Base-by-base conservation (phyloP, 371 early-diverging fungal genomes). In the Mortierella sp. region DNA sequence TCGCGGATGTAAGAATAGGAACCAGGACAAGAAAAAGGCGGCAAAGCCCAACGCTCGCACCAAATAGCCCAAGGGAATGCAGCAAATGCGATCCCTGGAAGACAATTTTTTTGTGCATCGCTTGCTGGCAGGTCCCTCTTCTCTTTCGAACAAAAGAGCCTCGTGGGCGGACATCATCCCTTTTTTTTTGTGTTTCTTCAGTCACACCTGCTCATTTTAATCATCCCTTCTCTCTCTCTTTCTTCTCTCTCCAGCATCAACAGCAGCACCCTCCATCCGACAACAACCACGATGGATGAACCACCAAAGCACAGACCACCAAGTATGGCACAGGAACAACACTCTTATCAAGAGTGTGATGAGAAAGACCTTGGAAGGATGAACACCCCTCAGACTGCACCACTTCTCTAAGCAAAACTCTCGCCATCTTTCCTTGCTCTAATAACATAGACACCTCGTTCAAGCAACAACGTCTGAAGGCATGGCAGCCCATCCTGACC, bases 401-500 rank as follows among this genome's bases (percentile, higher is more conserved):
- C 43, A 44, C 48, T 19, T 59, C 19, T 21, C 74, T 40, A 53
- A 31, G 21, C 48, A n/a, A n/a, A n/a, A n/a, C n/a, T n/a, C n/a
- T n/a, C n/a, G n/a, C 67, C 24, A 34, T 67, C 19, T 24, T 55
- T 0, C 51, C 1, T 9, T 37, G 24, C 4, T 24, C 67, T 67
- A 10, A 37, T 8, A 54, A 24, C n/a, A 21, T 82, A 96, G 95
- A 98, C 91, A 97, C 97, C 40, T 96, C 98, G 10, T 98, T 98
- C 90, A 96, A 96, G 89, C 99, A 99, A 90, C 98, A 99, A 88
- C 95, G 98, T 50, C 91, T 99, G 82, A 96, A 97, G 77, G 97
- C 98, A 10, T 99, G 98, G 98, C 98, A 98, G 88, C 99, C 99
- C 4, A 94, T 99, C 26, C 90, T 99, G 53, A 98, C 98, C 31